A percentile compares a stretch with the other conserved stretches of the same genome.
phyloP scores from a whole-genome alignment of 495 filamentous ascomycete genomes.

The Platismatia glauca region DNA sequence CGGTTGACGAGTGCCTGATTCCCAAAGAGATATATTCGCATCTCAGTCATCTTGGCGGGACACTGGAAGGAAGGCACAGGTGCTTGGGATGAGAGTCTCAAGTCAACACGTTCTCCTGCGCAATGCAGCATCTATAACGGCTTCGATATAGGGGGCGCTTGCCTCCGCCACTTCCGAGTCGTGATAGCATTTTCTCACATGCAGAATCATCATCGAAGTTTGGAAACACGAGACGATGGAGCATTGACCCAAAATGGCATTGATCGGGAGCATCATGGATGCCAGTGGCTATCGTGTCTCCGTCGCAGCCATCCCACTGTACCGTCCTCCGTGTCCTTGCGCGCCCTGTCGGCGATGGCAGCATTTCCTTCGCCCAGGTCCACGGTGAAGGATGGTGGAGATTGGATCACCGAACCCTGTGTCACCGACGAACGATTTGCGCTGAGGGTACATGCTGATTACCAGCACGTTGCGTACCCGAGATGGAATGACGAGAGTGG shows the following conservation, averaged over 20 bases:
- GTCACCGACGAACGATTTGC: not conserved
- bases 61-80: not conserved
- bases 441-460: too few species aligned
- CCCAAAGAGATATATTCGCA: constrained; percentile 49
- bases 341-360: not conserved
- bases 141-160: not conserved
- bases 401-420: not conserved
- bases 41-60: constrained; percentile 5
- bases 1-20: constrained; percentile 72
- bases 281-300: not conserved
- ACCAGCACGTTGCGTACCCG: not conserved
- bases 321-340: not conserved
- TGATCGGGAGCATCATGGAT: not conserved
- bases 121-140: constrained; percentile 3
- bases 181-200: not conserved
- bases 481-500: not conserved
- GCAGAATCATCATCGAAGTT: not conserved
- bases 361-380: not conserved
- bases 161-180: not conserved
- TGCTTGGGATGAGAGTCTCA: not conserved
- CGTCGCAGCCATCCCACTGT: not conserved
- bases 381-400: not conserved
- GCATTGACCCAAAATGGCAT: not conserved
- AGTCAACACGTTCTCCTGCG: not conserved
- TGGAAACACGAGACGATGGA: not conserved